Evolutionary conservation across 1,284 basidiomycete species (phyloP).

Genomic region (Coniferiporia sulphurascens): DNA sequence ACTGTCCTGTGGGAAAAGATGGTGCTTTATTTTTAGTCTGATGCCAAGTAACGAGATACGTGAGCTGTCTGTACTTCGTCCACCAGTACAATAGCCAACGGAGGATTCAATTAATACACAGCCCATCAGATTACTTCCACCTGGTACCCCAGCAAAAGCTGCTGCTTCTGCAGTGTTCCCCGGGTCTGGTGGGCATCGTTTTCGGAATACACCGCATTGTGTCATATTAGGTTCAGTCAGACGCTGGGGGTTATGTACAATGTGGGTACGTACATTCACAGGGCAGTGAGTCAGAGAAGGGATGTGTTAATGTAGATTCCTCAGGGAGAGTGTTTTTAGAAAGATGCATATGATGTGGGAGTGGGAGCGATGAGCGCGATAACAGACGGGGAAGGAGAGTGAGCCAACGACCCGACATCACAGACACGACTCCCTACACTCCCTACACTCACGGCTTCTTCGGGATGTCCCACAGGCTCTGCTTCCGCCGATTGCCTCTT

Average conservation of each 20-base stretch:
- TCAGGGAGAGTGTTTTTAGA: constrained; percentile 73
- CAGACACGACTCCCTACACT: too few species aligned
- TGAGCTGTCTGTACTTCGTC: constrained; percentile 18
- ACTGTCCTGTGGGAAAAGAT: constrained; percentile 72
- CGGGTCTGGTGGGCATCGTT: too few species aligned
- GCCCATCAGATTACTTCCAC: constrained; percentile 73
- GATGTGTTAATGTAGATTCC: constrained; percentile 73
- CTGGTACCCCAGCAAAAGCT: constrained; percentile 32
- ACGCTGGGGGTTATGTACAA: background rate
- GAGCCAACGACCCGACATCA: too few species aligned
- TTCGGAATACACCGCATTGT: too few species aligned
- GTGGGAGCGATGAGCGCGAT: too few species aligned
- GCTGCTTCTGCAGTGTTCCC: too few species aligned
- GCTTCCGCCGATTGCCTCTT: too few species aligned
- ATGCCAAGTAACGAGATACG: constrained; percentile 53
- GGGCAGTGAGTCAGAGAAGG: constrained; percentile 31
- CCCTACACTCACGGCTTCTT: too few species aligned
- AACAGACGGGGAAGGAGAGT: too few species aligned
- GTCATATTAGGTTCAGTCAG: too few species aligned
- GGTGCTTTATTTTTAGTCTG: constrained; percentile 65
- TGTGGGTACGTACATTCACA: constrained; percentile 4
- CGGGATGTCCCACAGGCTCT: too few species aligned
- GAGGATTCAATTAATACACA: constrained; percentile 63
- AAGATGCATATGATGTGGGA: constrained; percentile 27
- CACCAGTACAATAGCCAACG: constrained; percentile 31